Conservation (phyloP, 306 rosid species). For the Cucurbita ficifolia region DNA sequence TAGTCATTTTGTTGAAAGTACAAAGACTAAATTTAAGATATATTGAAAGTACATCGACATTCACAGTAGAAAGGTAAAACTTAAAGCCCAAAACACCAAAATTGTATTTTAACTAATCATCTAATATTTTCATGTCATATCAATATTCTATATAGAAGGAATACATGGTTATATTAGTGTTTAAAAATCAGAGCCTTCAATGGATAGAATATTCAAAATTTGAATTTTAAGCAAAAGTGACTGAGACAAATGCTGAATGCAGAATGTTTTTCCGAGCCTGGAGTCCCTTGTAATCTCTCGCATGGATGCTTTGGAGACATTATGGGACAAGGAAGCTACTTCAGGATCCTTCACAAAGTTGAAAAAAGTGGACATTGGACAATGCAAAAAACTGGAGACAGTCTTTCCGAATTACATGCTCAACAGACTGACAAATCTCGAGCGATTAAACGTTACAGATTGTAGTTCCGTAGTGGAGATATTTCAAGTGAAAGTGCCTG, state of each 20-base stretch:
- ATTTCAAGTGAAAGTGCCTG: neutral
- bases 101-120: neutral
- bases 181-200: too few relatives aligned
- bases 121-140: neutral
- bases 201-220: too few relatives aligned
- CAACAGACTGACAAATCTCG: conserved; percentile 1
- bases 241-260: neutral
- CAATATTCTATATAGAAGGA: neutral
- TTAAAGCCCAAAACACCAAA: too few relatives aligned
- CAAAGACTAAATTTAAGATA: too few relatives aligned
- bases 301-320: conserved; percentile 10
- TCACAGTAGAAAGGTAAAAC: too few relatives aligned
- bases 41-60: too few relatives aligned
- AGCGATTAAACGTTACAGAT: conserved; percentile 1
- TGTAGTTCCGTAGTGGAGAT: conserved; percentile 4
- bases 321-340: conserved; percentile 5
- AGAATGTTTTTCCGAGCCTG: conserved; percentile 3
- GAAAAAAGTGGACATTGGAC: neutral
- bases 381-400: neutral
- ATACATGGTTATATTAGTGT: too few relatives aligned
- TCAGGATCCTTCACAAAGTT: conserved; percentile 3
- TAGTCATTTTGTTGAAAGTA: too few relatives aligned
- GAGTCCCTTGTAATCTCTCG: conserved; percentile 1
- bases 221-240: neutral
- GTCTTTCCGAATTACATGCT: conserved; percentile 4